Conservation (phyloP, 345 rosid genomes). For the Diplotaxis tenuifolia region DNA sequence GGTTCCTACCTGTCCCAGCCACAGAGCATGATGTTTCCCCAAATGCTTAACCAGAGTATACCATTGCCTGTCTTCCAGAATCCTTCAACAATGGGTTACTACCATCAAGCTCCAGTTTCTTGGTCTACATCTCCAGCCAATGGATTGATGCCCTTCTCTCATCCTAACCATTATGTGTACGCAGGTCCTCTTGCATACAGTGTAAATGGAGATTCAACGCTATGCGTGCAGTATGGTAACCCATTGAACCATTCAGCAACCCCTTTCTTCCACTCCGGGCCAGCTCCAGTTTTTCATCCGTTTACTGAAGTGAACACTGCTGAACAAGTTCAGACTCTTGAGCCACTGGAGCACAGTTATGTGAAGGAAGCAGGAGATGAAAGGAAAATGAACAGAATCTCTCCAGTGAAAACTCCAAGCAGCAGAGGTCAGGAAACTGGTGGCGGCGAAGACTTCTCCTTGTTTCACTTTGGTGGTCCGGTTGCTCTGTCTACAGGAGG, state of each 20-base stretch:
- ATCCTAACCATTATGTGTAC: slow-evolving; percentile 62
- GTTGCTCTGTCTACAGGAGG: slow-evolving; percentile 54
- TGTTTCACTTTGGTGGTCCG: slow-evolving; percentile 92
- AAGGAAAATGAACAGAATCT: slow-evolving; percentile 4
- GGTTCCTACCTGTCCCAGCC: slow-evolving; percentile 47
- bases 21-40: slow-evolving; percentile 43
- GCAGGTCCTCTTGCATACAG: slow-evolving; percentile 57
- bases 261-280: slow-evolving; percentile 46
- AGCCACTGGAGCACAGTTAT: slow-evolving; percentile 1
- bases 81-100: slow-evolving; percentile 75
- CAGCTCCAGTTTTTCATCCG: slow-evolving; percentile 57
- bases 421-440: slow-evolving; percentile 40
- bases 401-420: slow-evolving; percentile 31
- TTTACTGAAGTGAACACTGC: slow-evolving; percentile 44
- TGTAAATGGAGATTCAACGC: slow-evolving; percentile 54
- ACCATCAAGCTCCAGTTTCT: slow-evolving; percentile 72
- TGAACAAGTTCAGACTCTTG: slow-evolving; percentile 40
- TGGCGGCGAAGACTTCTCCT: slow-evolving; percentile 56
- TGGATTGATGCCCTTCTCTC: slow-evolving; percentile 61
- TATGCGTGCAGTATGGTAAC: slow-evolving; percentile 67
- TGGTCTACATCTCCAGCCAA: slow-evolving; percentile 69
- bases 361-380: slow-evolving; percentile 43
- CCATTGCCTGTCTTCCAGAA: slow-evolving; percentile 58
- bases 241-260: slow-evolving; percentile 47
- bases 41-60: slow-evolving; percentile 44